Evolutionary conservation across 2,329 filamentous ascomycete species (phyloP), one percentile per base, ranked within the genome.

Genomic region (Pestalotiopsis sp.): DNA sequence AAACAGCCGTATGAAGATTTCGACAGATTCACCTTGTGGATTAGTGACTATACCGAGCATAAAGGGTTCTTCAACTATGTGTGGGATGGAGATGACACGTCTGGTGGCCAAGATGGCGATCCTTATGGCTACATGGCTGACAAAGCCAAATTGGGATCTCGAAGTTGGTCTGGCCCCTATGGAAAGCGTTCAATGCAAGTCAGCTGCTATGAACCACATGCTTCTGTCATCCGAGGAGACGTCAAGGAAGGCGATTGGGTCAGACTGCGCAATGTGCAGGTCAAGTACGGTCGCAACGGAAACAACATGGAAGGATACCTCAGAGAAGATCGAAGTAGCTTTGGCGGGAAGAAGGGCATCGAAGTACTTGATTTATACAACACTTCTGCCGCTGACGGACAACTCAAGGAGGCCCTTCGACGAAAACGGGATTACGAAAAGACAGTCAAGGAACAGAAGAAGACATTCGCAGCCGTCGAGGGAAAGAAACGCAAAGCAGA

Each of bases 31-130:
- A 88, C 89, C 4, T 71, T 97, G 0, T 94, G 94, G 83, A 82
- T 97, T 20, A 92, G 93, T 0, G 95, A 98, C 79, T 97, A 95
- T 78, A 97, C 94, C 0, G 81, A 88, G 64, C 93, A 98, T 74
- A 75, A 83, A 0, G 69, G 75, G 1, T 90, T 98, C 68, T 91
- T 86, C 71, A 79, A 89, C 45, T 89, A 81, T 63, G 74, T 75
- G 12, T 79, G 74, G 69, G 75, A 76, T 27, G 74, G 70, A 23
- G 72, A 77, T 1, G 77, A 77, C 6, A 72, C 72, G 3, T 66
- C 73, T 5, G 77, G 70, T 3, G 76, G 77, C 4, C 80, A 79
- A 55, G 85, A 88, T 61, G 87, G 86, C 3, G 88, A 91, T 72
- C 78, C 81, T 0, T 88, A 81, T 69, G 86, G 84, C n/a, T 92